Base-by-base conservation (phyloP, 108 stramenopile species). In the Craspedostauros australis region DNA sequence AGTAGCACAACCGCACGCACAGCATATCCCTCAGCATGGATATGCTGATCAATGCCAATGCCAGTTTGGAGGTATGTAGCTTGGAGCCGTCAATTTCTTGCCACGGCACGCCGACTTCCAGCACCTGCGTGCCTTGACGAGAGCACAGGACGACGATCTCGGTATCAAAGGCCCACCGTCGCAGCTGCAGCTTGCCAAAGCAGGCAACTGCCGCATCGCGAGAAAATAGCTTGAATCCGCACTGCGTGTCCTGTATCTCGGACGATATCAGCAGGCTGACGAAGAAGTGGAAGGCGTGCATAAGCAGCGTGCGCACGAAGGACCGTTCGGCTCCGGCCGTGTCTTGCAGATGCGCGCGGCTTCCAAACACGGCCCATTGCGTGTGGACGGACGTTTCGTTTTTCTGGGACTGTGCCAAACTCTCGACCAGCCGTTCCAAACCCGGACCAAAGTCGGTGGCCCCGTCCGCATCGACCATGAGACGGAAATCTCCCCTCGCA, bases 391-490 rank as follows among this genome's bases (percentile, higher is more conserved):
- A 12, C 54, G 67, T 24, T 46, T 37, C 39, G 6, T 48, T 34
- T 30, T 14, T 46, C 25, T 39, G 31, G 16, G 15, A 24, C 12
- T 28, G 38, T 7, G 23, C 30, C 42, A 70, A 51, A 32, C 59
- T 54, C 48, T 60, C 52, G 3, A 77, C 50, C 43, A 87, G 28
- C 25, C 74, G 70, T 31, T 74, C 57, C 23, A 86, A 51, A 12
- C 84, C 81, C 40, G 70, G 72, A 32, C 68, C 71, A 39, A 91
- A 87, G 33, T 79, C 76, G 4, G 89, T 91, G 12, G 89, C 89
- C 26, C 89, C 89, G 62, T 91, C 89, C 7, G 89, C 89, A 72
- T 87, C 90, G 14, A 84, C 54, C 84, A 87, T 87, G 20, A 91
- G 66, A 26, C 66, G 66, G 28, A 79, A 76, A 41, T 60, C 37